Evolutionary conservation across 2,329 filamentous ascomycete genomes (phyloP).

Genomic region (Aspergillus quadricinctus): DNA sequence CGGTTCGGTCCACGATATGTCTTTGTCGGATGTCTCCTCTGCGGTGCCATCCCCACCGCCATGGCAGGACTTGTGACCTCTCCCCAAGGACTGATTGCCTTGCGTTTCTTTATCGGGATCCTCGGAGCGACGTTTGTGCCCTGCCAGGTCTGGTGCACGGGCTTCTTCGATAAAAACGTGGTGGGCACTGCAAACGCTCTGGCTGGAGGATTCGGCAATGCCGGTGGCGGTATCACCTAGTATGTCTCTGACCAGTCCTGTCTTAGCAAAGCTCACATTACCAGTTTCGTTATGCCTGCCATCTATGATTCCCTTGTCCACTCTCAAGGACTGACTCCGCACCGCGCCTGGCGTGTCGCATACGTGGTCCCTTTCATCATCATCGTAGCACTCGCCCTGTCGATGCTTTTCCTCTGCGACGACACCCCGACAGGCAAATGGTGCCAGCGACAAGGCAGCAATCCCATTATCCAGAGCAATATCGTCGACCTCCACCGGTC

Average conservation of each 20-base stretch:
- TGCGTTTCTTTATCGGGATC: slow-evolving; percentile 43
- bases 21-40: slow-evolving; percentile 69
- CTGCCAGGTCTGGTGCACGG: slow-evolving; percentile 89
- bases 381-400: slow-evolving; percentile 60
- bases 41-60: slow-evolving; percentile 75
- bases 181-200: slow-evolving; percentile 85
- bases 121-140: slow-evolving; percentile 43
- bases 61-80: slow-evolving; percentile 72
- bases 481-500: slow-evolving; percentile 27
- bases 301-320: slow-evolving; percentile 73
- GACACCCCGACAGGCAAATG: slow-evolving; percentile 82
- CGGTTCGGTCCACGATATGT: slow-evolving; percentile 74
- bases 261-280: neutral
- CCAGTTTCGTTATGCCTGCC: slow-evolving; percentile 78
- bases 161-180: slow-evolving; percentile 89
- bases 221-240: slow-evolving; percentile 86
- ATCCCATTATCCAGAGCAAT: slow-evolving; percentile 14
- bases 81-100: slow-evolving; percentile 48
- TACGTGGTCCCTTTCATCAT: slow-evolving; percentile 81
- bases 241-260: slow-evolving; percentile 9
- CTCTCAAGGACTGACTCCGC: slow-evolving; percentile 55
- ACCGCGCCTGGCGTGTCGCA: slow-evolving; percentile 76
- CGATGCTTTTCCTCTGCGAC: slow-evolving; percentile 68
- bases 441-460: slow-evolving; percentile 61
- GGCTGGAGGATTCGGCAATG: slow-evolving; percentile 79